Percentiles rank a stretch among this genome's conserved stretches.
These are phyloP conservation scores for Balamuthia mandrillaris DNA, from an alignment of 208 protist genomes.

Conservation along the genomic window DNA sequence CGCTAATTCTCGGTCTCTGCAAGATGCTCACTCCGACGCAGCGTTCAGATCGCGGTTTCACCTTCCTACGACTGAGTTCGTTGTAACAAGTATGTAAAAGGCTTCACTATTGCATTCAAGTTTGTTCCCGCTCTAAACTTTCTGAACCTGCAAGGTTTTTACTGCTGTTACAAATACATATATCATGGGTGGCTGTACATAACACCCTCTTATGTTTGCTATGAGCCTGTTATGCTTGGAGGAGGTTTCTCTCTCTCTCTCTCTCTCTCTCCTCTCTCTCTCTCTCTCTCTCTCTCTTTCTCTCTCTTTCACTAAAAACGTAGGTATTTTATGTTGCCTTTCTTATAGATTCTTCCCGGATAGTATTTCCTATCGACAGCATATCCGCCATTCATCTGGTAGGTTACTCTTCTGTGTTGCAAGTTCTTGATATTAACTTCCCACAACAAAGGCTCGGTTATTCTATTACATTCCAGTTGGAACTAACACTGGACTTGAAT, in stretches of 20 bases:
- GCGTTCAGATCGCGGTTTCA: not conserved
- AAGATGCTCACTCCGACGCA: not conserved
- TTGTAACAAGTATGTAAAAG: not conserved
- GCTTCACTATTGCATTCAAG: not conserved
- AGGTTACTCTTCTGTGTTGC: too few relatives aligned
- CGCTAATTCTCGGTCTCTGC: not conserved
- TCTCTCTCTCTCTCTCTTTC: too few relatives aligned
- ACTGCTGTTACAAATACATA: conserved; percentile 17
- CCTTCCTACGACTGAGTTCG: not conserved
- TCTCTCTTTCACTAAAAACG: too few relatives aligned
- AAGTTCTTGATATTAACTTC: too few relatives aligned
- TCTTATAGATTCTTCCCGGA: not conserved
- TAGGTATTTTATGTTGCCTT: too few relatives aligned
- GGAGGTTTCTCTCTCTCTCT: too few relatives aligned
- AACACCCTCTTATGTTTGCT: conserved; percentile 1
- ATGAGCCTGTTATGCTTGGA: not conserved
- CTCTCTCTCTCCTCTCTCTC: too few relatives aligned
- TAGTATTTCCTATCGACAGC: not conserved
- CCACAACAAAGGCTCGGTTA: not conserved
- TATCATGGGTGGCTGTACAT: conserved; percentile 25
- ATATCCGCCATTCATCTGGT: too few relatives aligned
- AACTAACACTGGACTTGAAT: not conserved
- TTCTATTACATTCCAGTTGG: conserved; percentile 20
- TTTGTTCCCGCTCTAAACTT: not conserved
- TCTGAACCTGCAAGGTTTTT: not conserved